Base-by-base conservation (phyloP, 495 filamentous ascomycete species). In the Penicillium steckii region DNA sequence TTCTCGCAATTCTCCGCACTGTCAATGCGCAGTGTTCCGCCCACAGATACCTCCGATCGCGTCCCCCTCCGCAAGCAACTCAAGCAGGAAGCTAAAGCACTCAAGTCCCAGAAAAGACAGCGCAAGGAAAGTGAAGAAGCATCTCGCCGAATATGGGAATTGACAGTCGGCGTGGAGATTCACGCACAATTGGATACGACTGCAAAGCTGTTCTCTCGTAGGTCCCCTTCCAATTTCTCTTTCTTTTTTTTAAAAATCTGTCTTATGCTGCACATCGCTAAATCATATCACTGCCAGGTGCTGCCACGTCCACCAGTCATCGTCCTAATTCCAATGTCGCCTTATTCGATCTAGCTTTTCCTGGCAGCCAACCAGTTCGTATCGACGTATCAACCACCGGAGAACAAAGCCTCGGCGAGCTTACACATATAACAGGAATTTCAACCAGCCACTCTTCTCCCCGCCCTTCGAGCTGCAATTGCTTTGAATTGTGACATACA, bases 121-220 rank as follows among this genome's bases (percentile, higher is more conserved):
- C 65, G 61, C 38, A 71, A 71, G 52, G 65, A 70, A 45, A 60
- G 56, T n/a, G 72, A 71, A 23, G 69, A 69, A 46, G 67, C 65
- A 8, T 68, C 62, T 10, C 57, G 64, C 26, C 63, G 72, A 30
- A 70, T 73, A 51, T 98, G 92, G 93, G 87, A 94, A 56, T 75
- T 97, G 60, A 96, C 93, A 0, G 90, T 96, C 12, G 94, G 94
- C 40, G 88, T 99, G 60, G 94, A 99, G 71, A 91, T 99, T 59
- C 95, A 99, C 67, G 94, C 95, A 9, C 93, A 97, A 65, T 75
- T 99, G 57, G 93, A 97, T 65, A 93, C 91, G 2, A 77, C 80
- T 5, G 72, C 78, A 55, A 95, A 97, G 68, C 76, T 98, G 50
- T 97, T 97, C 74, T 93, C 89, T 0, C 64, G 80, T 79, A 53